Conservation (phyloP, 352 stramenopile genomes). For the Pythium plurisporium region DNA sequence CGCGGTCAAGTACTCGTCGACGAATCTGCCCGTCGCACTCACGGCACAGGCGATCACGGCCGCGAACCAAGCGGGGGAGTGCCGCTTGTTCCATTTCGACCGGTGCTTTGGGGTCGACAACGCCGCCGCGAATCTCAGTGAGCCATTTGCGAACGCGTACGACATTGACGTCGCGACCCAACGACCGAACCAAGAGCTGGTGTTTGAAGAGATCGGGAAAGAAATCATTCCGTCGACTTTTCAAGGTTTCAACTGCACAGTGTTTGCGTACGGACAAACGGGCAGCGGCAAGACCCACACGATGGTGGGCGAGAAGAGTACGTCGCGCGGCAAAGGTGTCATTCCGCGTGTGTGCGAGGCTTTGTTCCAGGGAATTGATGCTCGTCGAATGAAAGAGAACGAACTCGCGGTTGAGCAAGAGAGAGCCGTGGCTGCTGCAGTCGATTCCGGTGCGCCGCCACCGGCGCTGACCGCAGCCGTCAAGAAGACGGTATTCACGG, state of each 20-base stretch:
- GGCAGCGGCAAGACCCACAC: slow-evolving; percentile 82
- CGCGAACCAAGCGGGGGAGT: slow-evolving; percentile 39
- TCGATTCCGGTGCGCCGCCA: slow-evolving; percentile 2
- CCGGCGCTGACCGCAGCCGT: slow-evolving; percentile 27
- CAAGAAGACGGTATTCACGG: slow-evolving; percentile 16
- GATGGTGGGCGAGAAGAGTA: slow-evolving; percentile 73
- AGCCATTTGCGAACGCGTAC: slow-evolving; percentile 35
- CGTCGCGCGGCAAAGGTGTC: slow-evolving; percentile 48
- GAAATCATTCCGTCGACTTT: slow-evolving; percentile 72
- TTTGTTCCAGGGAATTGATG: slow-evolving; percentile 65
- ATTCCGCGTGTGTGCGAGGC: slow-evolving; percentile 79
- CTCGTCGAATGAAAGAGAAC: slow-evolving; percentile 26
- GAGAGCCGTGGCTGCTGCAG: neutral
- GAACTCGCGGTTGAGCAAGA: slow-evolving; percentile 13
- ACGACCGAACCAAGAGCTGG: slow-evolving; percentile 57
- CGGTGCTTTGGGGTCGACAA: slow-evolving; percentile 61
- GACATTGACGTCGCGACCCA: slow-evolving; percentile 39
- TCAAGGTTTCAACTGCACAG: slow-evolving; percentile 79
- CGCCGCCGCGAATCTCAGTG: slow-evolving; percentile 24
- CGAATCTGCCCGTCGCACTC: slow-evolving; percentile 27
- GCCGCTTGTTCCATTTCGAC: slow-evolving; percentile 73
- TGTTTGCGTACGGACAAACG: slow-evolving; percentile 80
- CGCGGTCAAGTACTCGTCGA: slow-evolving; percentile 13
- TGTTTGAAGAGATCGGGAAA: slow-evolving; percentile 75
- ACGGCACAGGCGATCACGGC: slow-evolving; percentile 28